Base-by-base conservation (phyloP, 352 stramenopile genomes). In the Globisporangium cylindrosporum region DNA sequence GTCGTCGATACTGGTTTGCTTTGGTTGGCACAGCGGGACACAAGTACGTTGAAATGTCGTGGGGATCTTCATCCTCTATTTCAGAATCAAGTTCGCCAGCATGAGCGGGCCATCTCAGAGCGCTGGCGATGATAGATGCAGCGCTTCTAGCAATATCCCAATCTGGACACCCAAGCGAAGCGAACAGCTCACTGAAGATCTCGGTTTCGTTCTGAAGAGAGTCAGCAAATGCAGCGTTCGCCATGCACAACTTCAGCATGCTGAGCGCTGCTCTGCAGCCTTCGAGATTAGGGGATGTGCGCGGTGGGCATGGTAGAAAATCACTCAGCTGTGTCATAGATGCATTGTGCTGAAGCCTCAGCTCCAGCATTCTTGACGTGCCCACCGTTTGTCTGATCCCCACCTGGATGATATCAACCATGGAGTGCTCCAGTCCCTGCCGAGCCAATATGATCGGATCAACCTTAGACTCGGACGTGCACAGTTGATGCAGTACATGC, bases 101-200 rank as follows among this genome's bases (percentile, higher is more conserved):
- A 54, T 46, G 29, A 6, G 53, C 29, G 10, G 58, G 27, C 51
- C 55, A 59, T 29, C 14, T 43, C 2, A 70, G 10, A n/a, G 59
- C 55, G 25, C 20, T 29, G 0, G 51, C 9, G 29, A 71, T 41
- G 6, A 60, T 29, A n/a, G 25, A 34, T 20, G 66, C 59, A 7
- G 66, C 53, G 18, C 12, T 41, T 10, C 25, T 24, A 0, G 66
- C 48, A 9, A 67, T 49, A 4, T 62, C 29, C 66, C 66, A 67
- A 59, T 64, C 66, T 4, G 66, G 36, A 29, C 66, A 71, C 29
- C 59, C 66, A 12, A 71, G 60, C n/a, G 59, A 54, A 29, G 66
- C 66, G n/a, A 71, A 71, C 20, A 71, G 59, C 27, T 67, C 61
- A n/a, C 61, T 25, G 20, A 71, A 67, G 51, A 71, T 67, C 4